Conservation (phyloP, 2,329 filamentous ascomycete genomes). For the Trichoderma harzianum region DNA sequence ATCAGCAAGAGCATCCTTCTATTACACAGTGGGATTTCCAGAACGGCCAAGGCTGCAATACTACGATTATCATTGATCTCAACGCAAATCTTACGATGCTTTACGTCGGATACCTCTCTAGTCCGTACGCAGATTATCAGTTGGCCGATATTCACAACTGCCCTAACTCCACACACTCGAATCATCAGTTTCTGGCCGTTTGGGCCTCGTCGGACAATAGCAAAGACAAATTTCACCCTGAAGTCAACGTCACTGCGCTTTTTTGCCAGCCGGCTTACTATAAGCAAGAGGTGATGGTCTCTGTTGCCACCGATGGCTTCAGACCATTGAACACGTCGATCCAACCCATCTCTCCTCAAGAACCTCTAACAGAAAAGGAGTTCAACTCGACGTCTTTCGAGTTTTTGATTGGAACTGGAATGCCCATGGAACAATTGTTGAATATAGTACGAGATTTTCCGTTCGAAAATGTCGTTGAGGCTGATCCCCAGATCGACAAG, state of each 20-base stretch:
- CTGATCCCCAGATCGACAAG: constrained; percentile 21
- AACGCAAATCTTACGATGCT: too few relatives aligned
- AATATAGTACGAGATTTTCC: constrained; percentile 26
- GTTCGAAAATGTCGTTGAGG: constrained; percentile 25
- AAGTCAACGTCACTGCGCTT: constrained; percentile 28
- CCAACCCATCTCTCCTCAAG: not conserved
- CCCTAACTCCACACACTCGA: too few relatives aligned
- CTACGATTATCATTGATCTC: not conserved
- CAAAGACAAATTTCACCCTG: too few relatives aligned
- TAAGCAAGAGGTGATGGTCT: not conserved
- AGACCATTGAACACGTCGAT: not conserved
- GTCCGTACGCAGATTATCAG: not conserved
- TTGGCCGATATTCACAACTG: not conserved
- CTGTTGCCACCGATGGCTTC: not conserved
- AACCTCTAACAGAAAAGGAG: constrained; percentile 23
- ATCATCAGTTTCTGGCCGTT: too few relatives aligned
- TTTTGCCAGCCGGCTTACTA: constrained; percentile 15
- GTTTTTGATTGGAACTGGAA: constrained; percentile 30
- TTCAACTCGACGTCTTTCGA: constrained; percentile 38
- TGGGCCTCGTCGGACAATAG: too few relatives aligned
- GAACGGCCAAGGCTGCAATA: constrained; percentile 37
- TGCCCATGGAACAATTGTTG: not conserved
- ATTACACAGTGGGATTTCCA: too few relatives aligned
- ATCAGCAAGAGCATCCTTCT: too few relatives aligned
- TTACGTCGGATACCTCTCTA: not conserved